phyloP scores from a whole-genome alignment of 2,329 filamentous ascomycete species.

The Cylindrodendrum hubeiense region DNA sequence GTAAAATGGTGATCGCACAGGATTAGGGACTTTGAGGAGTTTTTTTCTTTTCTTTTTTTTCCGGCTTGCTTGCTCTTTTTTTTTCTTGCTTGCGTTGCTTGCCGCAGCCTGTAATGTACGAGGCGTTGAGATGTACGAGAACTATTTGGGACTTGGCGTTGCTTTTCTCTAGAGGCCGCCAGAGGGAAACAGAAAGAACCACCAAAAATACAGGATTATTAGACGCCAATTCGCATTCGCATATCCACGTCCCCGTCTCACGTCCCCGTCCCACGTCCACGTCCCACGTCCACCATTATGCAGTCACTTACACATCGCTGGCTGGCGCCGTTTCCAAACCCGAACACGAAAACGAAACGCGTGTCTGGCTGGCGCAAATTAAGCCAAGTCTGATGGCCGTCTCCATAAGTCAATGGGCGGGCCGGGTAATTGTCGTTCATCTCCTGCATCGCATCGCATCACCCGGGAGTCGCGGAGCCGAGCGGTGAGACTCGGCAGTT shows the following conservation, averaged over 20 bases:
- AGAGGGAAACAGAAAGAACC: slow-evolving; percentile 1
- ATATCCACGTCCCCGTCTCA: not conserved
- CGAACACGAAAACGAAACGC: slow-evolving; percentile 43
- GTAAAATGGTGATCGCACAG: slow-evolving; percentile 10
- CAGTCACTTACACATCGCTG: not conserved
- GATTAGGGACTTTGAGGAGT: slow-evolving; percentile 4
- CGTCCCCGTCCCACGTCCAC: no score
- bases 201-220: not conserved
- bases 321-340: not conserved
- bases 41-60: slow-evolving; percentile 3
- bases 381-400: slow-evolving; percentile 11
- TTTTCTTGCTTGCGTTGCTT: slow-evolving; percentile 3
- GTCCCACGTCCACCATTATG: not conserved
- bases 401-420: not conserved
- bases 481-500: slow-evolving; percentile 47
- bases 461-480: slow-evolving; percentile 41
- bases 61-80: not conserved
- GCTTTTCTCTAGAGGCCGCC: slow-evolving; percentile 10
- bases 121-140: slow-evolving; percentile 25
- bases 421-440: slow-evolving; percentile 29
- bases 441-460: slow-evolving; percentile 28
- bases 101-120: slow-evolving; percentile 19
- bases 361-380: slow-evolving; percentile 1
- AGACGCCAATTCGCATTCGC: not conserved
- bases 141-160: slow-evolving; percentile 18